Percentiles rank a stretch among this genome's conserved stretches.
phyloP scores from a whole-genome alignment of 2,329 filamentous ascomycete genomes.

The Leptosphaerulina australis region DNA sequence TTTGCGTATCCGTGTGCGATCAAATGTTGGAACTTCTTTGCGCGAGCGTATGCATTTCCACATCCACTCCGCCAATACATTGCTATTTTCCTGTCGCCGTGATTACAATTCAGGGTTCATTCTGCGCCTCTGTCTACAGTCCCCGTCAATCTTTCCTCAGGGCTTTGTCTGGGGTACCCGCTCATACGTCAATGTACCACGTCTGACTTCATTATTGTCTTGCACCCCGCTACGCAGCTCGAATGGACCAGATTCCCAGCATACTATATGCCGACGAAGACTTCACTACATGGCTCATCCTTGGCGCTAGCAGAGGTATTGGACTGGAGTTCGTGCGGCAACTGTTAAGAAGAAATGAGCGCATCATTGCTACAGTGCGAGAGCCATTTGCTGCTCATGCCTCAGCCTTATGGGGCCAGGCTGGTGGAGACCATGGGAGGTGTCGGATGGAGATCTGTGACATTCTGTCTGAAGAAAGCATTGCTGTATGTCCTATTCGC shows the following conservation, averaged over 20 bases:
- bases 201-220: conserved; percentile 15
- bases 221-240: conserved; percentile 19
- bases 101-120: conserved; percentile 1
- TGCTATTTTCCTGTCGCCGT: conserved; percentile 4
- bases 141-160: conserved; percentile 6
- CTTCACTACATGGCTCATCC: conserved; percentile 54
- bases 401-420: conserved; percentile 50
- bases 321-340: conserved; percentile 61
- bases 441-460: conserved; percentile 60
- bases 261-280: conserved; percentile 51
- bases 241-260: conserved; percentile 53
- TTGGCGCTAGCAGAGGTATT: conserved; percentile 56
- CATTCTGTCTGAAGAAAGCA: conserved; percentile 59
- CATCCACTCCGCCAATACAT: conserved; percentile 7
- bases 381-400: conserved; percentile 50
- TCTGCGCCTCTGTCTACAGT: conserved; percentile 5
- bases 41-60: conserved; percentile 13
- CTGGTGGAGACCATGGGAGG: conserved; percentile 53
- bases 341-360: conserved; percentile 54
- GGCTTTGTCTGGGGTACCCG: conserved; percentile 3
- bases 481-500: conserved; percentile 44
- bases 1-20: conserved; percentile 11
- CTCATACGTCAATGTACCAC: conserved; percentile 19
- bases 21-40: conserved; percentile 13
- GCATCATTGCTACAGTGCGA: conserved; percentile 60